Base-by-base conservation (phyloP, 1,284 basidiomycete species). In the Gomphus sp. region DNA sequence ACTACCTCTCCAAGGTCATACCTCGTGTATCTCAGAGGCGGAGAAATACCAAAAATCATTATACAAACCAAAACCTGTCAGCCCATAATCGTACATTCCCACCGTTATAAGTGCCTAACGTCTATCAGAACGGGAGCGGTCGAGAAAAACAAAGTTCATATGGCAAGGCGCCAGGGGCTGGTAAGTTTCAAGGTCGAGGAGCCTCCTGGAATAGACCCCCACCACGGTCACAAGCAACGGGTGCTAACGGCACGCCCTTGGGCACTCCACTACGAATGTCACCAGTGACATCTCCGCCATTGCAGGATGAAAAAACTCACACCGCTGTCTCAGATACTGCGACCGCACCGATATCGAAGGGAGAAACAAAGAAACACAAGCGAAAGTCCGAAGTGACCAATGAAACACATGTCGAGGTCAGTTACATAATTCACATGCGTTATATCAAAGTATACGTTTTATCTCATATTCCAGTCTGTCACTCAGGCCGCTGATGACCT, bases 41-140 rank as follows among this genome's bases (percentile, higher is more conserved):
- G 89, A 96, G 70, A 94, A 95, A 71, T 95, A 96, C 68, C 85
- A 96, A 74, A 91, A 91, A 68, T 75, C 78, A 59, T 70, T 95
- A 55, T 95, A 93, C 72, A 89, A 89, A 22, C 80, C 84, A 6
- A 89, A 87, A 72, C 75, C 73, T 61, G 80, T 81, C 36, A 48
- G 63, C 49, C 22, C 41, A 56, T 14, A 31, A 22, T 25, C 14
- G 34, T 31, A 12, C 22, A 56, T 25, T 59, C 53, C 33, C n/a
- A 33, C 25, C 12, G 36, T 34, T 34, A 11, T 28, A 10, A 37
- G 16, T 37, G 7, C 12, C 41, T 52, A 39, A 53, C 18, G n/a
- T 25, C 11, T 22, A 22, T 48, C 58, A 62, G 50, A 60, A 49
- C n/a, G 45, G 37, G 41, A 36, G 43, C n/a, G 41, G 52, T 6